Evolutionary conservation across 2,329 filamentous ascomycete genomes (phyloP).

Genomic region (Monosporascus sp.): DNA sequence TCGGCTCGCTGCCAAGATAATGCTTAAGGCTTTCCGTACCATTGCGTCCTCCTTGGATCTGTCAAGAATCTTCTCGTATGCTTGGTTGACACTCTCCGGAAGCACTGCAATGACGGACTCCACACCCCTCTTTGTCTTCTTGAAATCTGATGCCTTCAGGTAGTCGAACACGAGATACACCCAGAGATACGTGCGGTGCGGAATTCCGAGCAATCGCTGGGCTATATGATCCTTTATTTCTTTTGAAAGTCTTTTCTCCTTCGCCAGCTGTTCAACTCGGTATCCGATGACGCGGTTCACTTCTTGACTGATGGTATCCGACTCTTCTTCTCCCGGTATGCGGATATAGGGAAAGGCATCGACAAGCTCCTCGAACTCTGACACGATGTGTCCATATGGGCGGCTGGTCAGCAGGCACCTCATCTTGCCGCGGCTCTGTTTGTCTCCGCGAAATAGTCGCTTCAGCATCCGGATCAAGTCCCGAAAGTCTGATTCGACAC

Average conservation of each 20-base stretch:
- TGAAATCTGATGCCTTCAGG: constrained; percentile 9
- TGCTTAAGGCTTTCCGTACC: too few relatives aligned
- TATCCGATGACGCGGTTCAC: constrained; percentile 28
- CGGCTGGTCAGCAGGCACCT: constrained; percentile 32
- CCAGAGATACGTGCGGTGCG: constrained; percentile 33
- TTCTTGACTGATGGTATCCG: constrained; percentile 28
- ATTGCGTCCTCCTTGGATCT: constrained; percentile 7
- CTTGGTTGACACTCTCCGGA: constrained; percentile 23
- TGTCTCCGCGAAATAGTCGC: background rate
- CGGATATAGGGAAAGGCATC: constrained; percentile 13
- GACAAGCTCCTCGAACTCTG: constrained; percentile 12
- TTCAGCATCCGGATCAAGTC: constrained; percentile 10
- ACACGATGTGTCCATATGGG: constrained; percentile 18
- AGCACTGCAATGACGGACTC: constrained; percentile 14
- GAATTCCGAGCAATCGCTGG: constrained; percentile 9
- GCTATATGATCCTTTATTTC: constrained; percentile 13
- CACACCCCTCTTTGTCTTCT: constrained; percentile 7
- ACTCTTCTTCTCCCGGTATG: constrained; percentile 31
- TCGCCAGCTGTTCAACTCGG: constrained; percentile 18
- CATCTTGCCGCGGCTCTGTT: constrained; percentile 5
- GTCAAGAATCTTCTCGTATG: constrained; percentile 24
- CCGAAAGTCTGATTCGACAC: constrained; percentile 16
- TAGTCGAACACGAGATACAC: constrained; percentile 29
- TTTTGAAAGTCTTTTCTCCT: constrained; percentile 5
- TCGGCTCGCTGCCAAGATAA: too few relatives aligned